Conservation (phyloP, 2,329 filamentous ascomycete genomes). For the Dactylellina haptotyla region DNA sequence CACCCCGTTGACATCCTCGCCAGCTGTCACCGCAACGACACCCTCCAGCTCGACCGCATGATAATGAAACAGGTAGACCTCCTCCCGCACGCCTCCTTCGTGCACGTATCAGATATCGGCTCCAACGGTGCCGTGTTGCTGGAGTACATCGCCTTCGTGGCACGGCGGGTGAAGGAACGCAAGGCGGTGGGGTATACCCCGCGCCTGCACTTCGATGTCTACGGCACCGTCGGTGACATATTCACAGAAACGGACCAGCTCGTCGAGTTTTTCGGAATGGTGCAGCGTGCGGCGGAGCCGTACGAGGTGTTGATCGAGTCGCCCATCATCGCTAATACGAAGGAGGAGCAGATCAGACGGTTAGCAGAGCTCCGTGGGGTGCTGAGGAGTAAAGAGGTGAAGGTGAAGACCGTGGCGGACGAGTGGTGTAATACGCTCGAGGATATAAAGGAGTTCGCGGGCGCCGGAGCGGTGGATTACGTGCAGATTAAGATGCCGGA, state of each 20-base stretch:
- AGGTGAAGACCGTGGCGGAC: conserved; percentile 51
- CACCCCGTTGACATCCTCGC: conserved; percentile 54
- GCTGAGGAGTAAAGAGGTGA: conserved; percentile 10
- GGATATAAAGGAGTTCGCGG: conserved; percentile 55
- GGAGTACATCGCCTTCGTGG: conserved; percentile 52
- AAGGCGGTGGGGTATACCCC: conserved; percentile 44
- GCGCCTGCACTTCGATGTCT: conserved; percentile 55
- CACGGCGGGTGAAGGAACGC: conserved; percentile 40
- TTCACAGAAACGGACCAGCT: conserved; percentile 30
- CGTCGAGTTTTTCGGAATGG: conserved; percentile 28
- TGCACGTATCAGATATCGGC: conserved; percentile 53
- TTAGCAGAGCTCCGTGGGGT: conserved; percentile 18
- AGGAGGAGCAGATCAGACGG: conserved; percentile 48
- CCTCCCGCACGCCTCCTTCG: conserved; percentile 55
- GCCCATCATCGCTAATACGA: conserved; percentile 52
- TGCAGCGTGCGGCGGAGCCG: conserved; percentile 41
- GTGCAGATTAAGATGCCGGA: conserved; percentile 56
- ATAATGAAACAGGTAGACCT: conserved; percentile 55
- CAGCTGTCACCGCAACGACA: conserved; percentile 55
- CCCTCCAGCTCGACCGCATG: conserved; percentile 55
- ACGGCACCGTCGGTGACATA: conserved; percentile 54
- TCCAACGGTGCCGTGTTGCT: conserved; percentile 22
- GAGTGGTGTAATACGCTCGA: conserved; percentile 56
- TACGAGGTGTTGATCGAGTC: conserved; percentile 55
- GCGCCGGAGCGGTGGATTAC: conserved; percentile 54